Base-by-base conservation (phyloP, 805 yeast genomes). In the Ogataea sp. region DNA sequence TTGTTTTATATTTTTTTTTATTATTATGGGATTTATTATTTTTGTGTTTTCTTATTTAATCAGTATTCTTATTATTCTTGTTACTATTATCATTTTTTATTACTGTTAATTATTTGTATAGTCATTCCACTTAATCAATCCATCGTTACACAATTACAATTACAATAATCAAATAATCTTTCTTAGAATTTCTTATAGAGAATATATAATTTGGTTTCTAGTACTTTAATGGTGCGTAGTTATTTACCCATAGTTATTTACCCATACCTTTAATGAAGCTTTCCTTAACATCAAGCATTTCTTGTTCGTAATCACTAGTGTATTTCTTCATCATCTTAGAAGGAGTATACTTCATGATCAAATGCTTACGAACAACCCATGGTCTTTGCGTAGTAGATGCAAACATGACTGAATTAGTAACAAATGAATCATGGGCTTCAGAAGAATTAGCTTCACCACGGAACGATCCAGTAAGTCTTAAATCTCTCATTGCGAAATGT, bases 381-480 rank as follows among this genome's bases (percentile, higher is more conserved):
- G 66, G 66, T 39, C 52, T 60, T 18, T 48, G 43, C 15, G 56
- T 54, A 34, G 50, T 44, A 26, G 59, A 56, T 23, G 57, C 61
- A 43, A 59, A 61, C 20, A 49, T 58, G 33, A 68, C 61, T 10
- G 83, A 72, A 56, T 73, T 78, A n/a, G 84, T 78, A 64, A 80
- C 83, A 71, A 86, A 85, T 25, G 69, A 71, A 44, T 81, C 89
- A 29, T 88, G 87, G 4, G 94, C 95, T 31, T 71, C 62, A 6
- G 88, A 73, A 32, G 67, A 71, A 46, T 75, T 78, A 37, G 70
- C 58, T 56, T 83, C 90, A 29, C 80, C 89, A 55, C 95, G 70
- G 52, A 64, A 68, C 32, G 70, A 68, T 20, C 95, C 95, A 10
- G 95, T 85, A 52, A 85, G 65, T 47, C 90, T 69, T 54, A 72